phyloP scores from a whole-genome alignment of 192 early-diverging fungal species.

The Dispira simplex region DNA sequence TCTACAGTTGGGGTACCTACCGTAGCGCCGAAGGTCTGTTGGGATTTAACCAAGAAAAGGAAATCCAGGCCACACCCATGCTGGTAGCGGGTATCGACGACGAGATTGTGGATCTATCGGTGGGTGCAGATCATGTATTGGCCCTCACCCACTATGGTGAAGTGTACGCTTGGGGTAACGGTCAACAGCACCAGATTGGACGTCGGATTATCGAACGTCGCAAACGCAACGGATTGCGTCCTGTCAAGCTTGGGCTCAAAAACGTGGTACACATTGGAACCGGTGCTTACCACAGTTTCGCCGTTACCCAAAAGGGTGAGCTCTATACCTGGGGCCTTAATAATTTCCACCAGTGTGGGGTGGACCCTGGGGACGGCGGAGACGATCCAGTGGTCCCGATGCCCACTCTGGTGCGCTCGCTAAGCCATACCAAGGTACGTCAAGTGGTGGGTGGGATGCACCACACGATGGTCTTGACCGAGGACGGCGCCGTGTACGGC shows the following conservation, averaged over 20 bases:
- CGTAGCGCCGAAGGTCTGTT: constrained; percentile 71
- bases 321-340: constrained; percentile 82
- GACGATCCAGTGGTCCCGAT: constrained; percentile 30
- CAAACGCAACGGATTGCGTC: constrained; percentile 42
- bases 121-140: constrained; percentile 76
- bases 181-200: constrained; percentile 80
- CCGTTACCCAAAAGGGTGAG: constrained; percentile 44
- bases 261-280: constrained; percentile 49
- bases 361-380: constrained; percentile 24
- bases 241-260: constrained; percentile 33
- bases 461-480: constrained; percentile 61
- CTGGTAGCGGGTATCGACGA: constrained; percentile 37
- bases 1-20: constrained; percentile 83
- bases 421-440: constrained; percentile 26
- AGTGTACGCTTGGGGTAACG: constrained; percentile 82
- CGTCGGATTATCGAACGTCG: constrained; percentile 60
- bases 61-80: constrained; percentile 42
- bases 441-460: constrained; percentile 73
- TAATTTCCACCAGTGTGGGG: constrained; percentile 77
- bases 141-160: constrained; percentile 53
- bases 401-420: constrained; percentile 37
- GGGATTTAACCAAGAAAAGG: constrained; percentile 53
- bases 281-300: constrained; percentile 75
- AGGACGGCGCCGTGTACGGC: constrained; percentile 55
- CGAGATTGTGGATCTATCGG: constrained; percentile 56